Evolutionary conservation across 2,329 filamentous ascomycete species (phyloP), one percentile per base, ranked within the genome.

Genomic region (Sporothrix brunneoviolacea): DNA sequence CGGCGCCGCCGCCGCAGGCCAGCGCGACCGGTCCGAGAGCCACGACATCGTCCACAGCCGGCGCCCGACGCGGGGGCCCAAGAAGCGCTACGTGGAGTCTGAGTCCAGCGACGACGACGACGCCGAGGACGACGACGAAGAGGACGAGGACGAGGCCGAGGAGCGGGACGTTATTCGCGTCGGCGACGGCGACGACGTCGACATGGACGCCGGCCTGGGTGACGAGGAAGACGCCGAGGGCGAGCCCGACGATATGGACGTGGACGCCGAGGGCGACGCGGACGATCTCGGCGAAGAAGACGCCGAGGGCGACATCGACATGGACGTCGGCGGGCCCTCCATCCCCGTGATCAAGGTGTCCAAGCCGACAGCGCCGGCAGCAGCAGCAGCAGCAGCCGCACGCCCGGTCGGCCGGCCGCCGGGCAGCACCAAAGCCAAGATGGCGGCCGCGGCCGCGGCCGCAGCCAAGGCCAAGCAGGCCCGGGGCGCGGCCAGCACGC

Each of bases 51-150:
- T 76, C 16, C 65, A 70, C 22, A 72, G 73, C 33, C 77, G 75
- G 58, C 70, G 77, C 43, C 57, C 61, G 6, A 78, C 75, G 52
- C 72, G 77, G 8, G 75, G 73, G 6, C 71, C 70, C 16, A 78
- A 79, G 65, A 81, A 80, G 65, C 80, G 72, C 57, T 82, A 82
- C 49, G 74, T 82, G 21, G 77, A 80, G 54, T 77, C 74, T 33
- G 74, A 72, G 48, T 70, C 69, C 33, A 57, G 55, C 30, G 55
- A 57, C 7, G 55, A 55, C 7, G 52, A 54, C 3, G 54, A 57
- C 10, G 52, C 40, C 3, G 49, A 41, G 24, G 43, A 51, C 3
- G 43, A 39, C 7, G 51, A 50, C 18, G 51, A 35, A 0, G 50
- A 46, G 4, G 49, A 41, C 2, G 48, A 43, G 2, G 53, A 50